phyloP scores from a whole-genome alignment of 2,329 filamentous ascomycete species.

The Venturia effusa region DNA sequence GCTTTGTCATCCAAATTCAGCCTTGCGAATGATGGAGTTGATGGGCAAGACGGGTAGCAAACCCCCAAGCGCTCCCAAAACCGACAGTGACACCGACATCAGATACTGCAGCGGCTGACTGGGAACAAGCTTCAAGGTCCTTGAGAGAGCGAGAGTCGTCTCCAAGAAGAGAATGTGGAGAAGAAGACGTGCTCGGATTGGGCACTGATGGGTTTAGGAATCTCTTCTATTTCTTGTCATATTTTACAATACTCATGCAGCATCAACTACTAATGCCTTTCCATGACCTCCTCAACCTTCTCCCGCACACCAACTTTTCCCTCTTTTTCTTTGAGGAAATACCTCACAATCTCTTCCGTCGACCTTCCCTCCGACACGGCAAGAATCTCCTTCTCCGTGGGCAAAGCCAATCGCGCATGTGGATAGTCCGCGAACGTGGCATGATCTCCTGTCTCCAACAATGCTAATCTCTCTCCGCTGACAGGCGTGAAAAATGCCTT shows the following conservation, averaged over 20 bases:
- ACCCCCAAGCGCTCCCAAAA: too few relatives aligned
- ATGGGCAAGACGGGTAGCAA: too few relatives aligned
- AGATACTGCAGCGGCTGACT: too few relatives aligned
- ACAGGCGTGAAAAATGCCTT: conserved; percentile 56
- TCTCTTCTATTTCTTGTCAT: not conserved
- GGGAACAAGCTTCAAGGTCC: too few relatives aligned
- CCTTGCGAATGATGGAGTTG: not conserved
- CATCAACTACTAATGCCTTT: not conserved
- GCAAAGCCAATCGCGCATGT: conserved; percentile 57
- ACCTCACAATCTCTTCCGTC: conserved; percentile 26
- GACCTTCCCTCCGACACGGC: conserved; percentile 25
- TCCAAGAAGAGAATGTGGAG: too few relatives aligned
- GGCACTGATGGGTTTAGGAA: too few relatives aligned
- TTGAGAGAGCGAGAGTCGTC: too few relatives aligned
- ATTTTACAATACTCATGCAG: not conserved
- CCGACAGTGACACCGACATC: too few relatives aligned
- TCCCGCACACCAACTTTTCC: conserved; percentile 41
- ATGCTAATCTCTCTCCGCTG: conserved; percentile 38
- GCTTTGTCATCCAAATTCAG: not conserved
- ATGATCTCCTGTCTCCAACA: conserved; percentile 44
- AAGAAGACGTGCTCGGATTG: too few relatives aligned
- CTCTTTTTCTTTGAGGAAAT: conserved; percentile 29
- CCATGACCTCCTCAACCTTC: conserved; percentile 42
- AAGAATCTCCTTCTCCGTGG: conserved; percentile 54
- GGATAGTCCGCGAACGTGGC: conserved; percentile 64